A percentile compares a stretch with the other conserved stretches of the same genome.
phyloP scores from a whole-genome alignment of 805 yeast genomes.

The Candida saitoana region DNA sequence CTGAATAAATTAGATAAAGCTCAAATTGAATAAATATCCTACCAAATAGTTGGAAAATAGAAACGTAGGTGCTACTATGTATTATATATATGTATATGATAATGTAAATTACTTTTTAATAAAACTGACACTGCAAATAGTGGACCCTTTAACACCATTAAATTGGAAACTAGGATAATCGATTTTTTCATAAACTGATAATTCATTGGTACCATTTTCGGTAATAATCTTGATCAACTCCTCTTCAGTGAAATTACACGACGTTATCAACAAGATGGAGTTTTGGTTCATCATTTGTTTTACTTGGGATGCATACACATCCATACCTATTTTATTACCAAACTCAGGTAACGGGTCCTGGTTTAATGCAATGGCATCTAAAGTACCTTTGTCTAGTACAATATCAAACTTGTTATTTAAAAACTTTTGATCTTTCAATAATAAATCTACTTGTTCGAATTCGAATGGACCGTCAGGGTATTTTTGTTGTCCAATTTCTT shows the following conservation, averaged over 20 bases:
- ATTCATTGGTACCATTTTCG: constrained; percentile 27
- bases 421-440: constrained; percentile 35
- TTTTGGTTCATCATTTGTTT: constrained; percentile 49
- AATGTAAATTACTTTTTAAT: constrained; percentile 22
- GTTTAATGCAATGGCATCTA: constrained; percentile 93
- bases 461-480: constrained; percentile 36
- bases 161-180: constrained; percentile 80
- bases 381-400: constrained; percentile 88
- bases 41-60: no score
- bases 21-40: no score
- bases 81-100: neutral
- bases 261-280: constrained; percentile 72
- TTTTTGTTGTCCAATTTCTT: constrained; percentile 44
- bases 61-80: neutral
- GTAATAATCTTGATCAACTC: constrained; percentile 63
- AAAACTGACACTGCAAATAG: constrained; percentile 86
- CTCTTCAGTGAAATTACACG: constrained; percentile 86
- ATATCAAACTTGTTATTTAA: constrained; percentile 54
- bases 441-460: constrained; percentile 70
- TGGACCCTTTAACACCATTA: constrained; percentile 85
- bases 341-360: constrained; percentile 44
- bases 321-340: constrained; percentile 45
- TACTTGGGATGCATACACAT: constrained; percentile 61
- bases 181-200: constrained; percentile 62
- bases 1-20: no score